Evolutionary conservation across 805 yeast species (phyloP), one percentile per base, ranked within the genome.

Genomic region (Wickerhamomyces silvicola): DNA sequence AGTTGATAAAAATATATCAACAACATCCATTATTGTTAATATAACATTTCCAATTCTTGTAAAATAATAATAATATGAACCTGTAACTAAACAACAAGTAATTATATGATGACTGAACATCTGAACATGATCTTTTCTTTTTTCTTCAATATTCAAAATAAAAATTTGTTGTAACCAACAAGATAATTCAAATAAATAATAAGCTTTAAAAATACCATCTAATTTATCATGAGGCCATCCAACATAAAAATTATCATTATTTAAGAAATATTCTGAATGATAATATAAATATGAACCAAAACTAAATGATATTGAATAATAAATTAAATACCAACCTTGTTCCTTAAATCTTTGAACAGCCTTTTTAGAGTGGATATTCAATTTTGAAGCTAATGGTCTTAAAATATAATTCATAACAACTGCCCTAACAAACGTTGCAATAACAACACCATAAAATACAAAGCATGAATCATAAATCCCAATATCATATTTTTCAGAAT

Each of bases 101-200:
- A 88, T 78, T 35, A 88, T 75, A 57, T 87, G 97, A 55, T 87
- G 97, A 28, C 78, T 61, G 49, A 86, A 75, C 97, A 87, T 87
- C 58, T 87, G 95, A 45, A 59, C 56, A 53, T 83, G 78, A 54
- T 87, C 97, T 52, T 85, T 85, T 40, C 97, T 72, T 41, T 68
- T 72, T 38, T 73, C 78, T 57, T 87, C 97, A 31, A 86, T 58
- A 57, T 85, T 75, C 38, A 88, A 64, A 19, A 81, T 83, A 43
- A 82, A 67, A 16, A 84, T 65, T 56, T 85, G 95, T 47, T 82
- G 85, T 39, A 84, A 49, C 94, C 94, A 88, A 43, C 72, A 73
- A 10, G 81, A 78, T n/a, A 81, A 65, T 45, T 81, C 80, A 24
- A 75, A 57, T 24, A 87, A 65, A 48, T 87, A 87, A 58, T 81